phyloP scores from a whole-genome alignment of 345 rosid species.

The Aquilaria sinensis region DNA sequence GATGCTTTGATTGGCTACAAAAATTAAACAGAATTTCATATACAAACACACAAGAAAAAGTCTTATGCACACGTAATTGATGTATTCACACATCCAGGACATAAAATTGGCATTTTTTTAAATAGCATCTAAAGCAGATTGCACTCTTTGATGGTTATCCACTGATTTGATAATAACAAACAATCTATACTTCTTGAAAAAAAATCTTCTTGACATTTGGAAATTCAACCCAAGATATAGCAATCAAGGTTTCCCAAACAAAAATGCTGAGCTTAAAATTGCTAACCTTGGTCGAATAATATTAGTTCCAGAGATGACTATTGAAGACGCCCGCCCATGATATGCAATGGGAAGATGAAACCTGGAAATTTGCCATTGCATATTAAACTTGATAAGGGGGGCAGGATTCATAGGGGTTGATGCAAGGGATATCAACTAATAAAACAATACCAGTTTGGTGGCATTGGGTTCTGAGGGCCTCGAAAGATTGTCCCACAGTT shows the following conservation, averaged over 20 bases:
- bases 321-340: slow-evolving; percentile 87
- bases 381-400: slow-evolving; percentile 1
- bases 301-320: slow-evolving; percentile 80
- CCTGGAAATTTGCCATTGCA: slow-evolving; percentile 34
- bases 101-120: no score
- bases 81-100: no score
- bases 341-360: slow-evolving; percentile 89
- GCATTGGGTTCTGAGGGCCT: slow-evolving; percentile 65
- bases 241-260: neutral
- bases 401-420: neutral
- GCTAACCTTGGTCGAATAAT: slow-evolving; percentile 68
- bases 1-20: no score
- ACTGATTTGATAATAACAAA: neutral
- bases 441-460: slow-evolving; percentile 52
- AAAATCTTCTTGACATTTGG: neutral
- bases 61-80: no score
- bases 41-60: no score
- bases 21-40: no score
- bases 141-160: neutral
- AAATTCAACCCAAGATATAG: neutral
- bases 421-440: neutral
- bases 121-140: neutral
- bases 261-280: neutral
- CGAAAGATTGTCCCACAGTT: slow-evolving; percentile 83
- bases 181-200: neutral